These are phyloP conservation scores for Primulina huaijiensis DNA, from an alignment of 257 asterid species.

Conservation along the genomic window DNA sequence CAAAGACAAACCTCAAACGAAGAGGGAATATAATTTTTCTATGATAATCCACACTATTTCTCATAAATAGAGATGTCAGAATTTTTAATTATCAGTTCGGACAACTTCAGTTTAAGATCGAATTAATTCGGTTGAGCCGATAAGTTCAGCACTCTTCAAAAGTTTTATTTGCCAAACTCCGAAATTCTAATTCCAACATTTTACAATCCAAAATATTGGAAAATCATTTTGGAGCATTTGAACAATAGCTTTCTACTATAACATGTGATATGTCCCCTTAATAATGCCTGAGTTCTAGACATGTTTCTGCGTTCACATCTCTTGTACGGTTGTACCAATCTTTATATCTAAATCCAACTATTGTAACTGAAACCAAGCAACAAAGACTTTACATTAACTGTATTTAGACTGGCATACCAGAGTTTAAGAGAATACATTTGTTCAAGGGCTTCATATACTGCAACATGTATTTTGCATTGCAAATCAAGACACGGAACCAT, in stretches of 20 bases:
- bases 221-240: not conserved
- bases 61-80: not conserved
- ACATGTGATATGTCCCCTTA: not conserved
- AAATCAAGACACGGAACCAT: conserved; percentile 19
- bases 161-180: too few species aligned
- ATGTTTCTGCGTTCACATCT: not conserved
- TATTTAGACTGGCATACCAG: not conserved
- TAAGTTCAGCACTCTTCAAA: too few species aligned
- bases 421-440: conserved; percentile 13
- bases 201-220: not conserved
- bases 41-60: not conserved
- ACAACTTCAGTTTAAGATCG: too few species aligned
- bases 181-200: too few species aligned
- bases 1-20: not conserved
- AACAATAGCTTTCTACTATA: not conserved
- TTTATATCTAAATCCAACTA: not conserved
- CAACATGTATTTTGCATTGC: not conserved
- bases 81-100: too few species aligned
- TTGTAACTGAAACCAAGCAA: not conserved
- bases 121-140: too few species aligned
- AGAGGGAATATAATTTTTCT: too few species aligned
- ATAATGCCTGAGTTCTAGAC: not conserved
- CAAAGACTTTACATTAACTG: too few species aligned
- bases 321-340: not conserved
- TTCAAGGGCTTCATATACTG: conserved; percentile 6